These are phyloP conservation scores for Pestalotiopsis sp. DNA, from an alignment of 2,329 filamentous ascomycete genomes.

Conservation along the genomic window DNA sequence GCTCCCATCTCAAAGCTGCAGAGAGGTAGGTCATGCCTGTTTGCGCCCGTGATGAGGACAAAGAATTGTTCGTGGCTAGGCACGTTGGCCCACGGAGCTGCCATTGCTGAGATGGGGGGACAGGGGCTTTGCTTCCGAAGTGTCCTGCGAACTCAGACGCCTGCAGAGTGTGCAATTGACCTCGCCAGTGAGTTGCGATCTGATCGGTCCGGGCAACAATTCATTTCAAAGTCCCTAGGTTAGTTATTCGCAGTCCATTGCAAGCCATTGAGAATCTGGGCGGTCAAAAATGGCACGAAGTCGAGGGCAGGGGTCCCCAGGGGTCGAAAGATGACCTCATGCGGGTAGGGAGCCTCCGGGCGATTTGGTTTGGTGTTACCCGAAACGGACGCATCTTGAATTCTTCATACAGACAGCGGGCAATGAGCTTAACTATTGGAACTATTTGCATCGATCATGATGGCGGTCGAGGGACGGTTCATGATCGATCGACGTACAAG, in stretches of 20 bases:
- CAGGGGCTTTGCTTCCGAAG: neutral
- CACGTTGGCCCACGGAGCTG: conserved; percentile 30
- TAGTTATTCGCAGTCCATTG: neutral
- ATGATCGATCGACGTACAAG: no score
- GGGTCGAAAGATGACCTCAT: neutral
- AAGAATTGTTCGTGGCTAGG: conserved; percentile 32
- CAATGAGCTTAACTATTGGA: neutral
- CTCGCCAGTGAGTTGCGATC: neutral
- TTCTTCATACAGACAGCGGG: neutral
- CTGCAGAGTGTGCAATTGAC: neutral
- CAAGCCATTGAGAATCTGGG: neutral
- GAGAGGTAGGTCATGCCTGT: conserved; percentile 19
- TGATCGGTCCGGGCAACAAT: neutral
- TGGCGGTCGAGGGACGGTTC: no score
- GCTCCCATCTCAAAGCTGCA: neutral
- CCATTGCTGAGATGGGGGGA: conserved; percentile 17
- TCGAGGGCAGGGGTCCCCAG: neutral
- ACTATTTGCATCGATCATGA: neutral
- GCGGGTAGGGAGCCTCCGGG: neutral
- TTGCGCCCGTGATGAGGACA: conserved; percentile 32
- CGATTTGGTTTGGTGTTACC: neutral
- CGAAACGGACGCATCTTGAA: neutral
- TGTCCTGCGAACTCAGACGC: neutral
- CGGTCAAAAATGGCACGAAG: conserved; percentile 7
- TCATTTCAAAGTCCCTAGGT: neutral